These are phyloP conservation scores for Colletotrichum liaoningense DNA, from an alignment of 2,329 filamentous ascomycete genomes.

Conservation along the genomic window DNA sequence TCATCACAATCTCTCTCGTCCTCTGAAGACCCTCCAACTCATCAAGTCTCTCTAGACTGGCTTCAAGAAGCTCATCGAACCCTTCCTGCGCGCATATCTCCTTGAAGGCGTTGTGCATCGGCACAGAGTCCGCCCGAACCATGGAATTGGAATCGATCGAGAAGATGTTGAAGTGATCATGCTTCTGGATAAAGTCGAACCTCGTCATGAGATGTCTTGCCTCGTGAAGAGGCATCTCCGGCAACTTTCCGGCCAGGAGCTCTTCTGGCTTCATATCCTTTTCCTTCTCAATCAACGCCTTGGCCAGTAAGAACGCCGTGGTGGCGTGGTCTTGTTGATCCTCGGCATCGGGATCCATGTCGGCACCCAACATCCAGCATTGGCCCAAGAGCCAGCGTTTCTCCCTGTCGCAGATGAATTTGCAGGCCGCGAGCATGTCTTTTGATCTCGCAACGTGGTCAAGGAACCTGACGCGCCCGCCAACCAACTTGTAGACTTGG, in stretches of 20 bases:
- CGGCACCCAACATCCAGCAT: conserved; percentile 77
- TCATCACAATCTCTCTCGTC: conserved; percentile 67
- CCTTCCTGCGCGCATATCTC: conserved; percentile 61
- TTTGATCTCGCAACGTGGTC: conserved; percentile 63
- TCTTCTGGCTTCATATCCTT: conserved; percentile 43
- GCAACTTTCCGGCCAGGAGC: conserved; percentile 55
- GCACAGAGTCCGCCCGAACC: conserved; percentile 66
- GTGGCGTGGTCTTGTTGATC: conserved; percentile 69
- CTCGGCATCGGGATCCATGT: conserved; percentile 78
- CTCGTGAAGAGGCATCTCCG: conserved; percentile 61
- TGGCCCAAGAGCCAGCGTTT: conserved; percentile 81
- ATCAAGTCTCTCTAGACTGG: conserved; percentile 62
- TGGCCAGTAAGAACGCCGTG: conserved; percentile 69
- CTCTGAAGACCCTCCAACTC: conserved; percentile 64
- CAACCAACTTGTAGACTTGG: conserved; percentile 64
- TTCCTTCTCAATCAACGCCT: conserved; percentile 63
- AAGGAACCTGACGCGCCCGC: conserved; percentile 64
- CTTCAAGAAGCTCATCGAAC: conserved; percentile 64
- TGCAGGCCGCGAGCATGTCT: conserved; percentile 62
- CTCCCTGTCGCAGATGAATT: conserved; percentile 72
- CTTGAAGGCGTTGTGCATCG: conserved; percentile 69
- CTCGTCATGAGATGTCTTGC: conserved; percentile 66
- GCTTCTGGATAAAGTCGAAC: conserved; percentile 66
- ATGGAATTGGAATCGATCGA: conserved; percentile 66
- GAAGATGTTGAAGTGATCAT: conserved; percentile 69